A percentile compares a stretch with the other conserved stretches of the same genome.
Evolutionary conservation across 2,329 filamentous ascomycete species (phyloP).

Genomic region (Colletotrichum lini): DNA sequence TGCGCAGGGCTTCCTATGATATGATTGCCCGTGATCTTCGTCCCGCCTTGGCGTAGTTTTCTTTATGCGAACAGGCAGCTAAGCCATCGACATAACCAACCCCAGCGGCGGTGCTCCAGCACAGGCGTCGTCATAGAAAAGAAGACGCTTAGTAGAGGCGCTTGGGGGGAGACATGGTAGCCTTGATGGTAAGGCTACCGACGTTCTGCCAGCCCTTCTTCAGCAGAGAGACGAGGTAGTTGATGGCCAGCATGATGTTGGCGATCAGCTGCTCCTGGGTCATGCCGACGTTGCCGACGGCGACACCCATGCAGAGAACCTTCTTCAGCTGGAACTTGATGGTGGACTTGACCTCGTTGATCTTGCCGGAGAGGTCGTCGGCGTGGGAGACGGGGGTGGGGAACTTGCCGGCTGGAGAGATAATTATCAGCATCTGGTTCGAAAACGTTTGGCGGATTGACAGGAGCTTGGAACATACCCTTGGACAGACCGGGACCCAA

Average conservation of each 20-base stretch:
- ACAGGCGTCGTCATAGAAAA: slow-evolving; percentile 31
- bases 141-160: slow-evolving; percentile 85
- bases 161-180: slow-evolving; percentile 98
- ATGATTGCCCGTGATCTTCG: slow-evolving; percentile 27
- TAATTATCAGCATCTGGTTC: slow-evolving; percentile 47
- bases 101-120: slow-evolving; percentile 23
- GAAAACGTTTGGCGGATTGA: background rate
- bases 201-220: slow-evolving; percentile 99
- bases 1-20: slow-evolving; percentile 41
- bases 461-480: slow-evolving; percentile 69
- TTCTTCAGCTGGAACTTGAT: slow-evolving; percentile 99
- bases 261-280: slow-evolving; percentile 93
- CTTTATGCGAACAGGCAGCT: slow-evolving; percentile 16
- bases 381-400: slow-evolving; percentile 97
- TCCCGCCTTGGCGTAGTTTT: slow-evolving; percentile 1
- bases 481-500: slow-evolving; percentile 98
- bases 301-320: slow-evolving; percentile 99
- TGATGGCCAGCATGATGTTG: slow-evolving; percentile 99
- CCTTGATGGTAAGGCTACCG: slow-evolving; percentile 99
- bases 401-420: slow-evolving; percentile 91
- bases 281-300: slow-evolving; percentile 99
- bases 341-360: slow-evolving; percentile 99
- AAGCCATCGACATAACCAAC: slow-evolving; percentile 28
- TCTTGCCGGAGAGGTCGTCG: slow-evolving; percentile 94
- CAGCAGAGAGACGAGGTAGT: slow-evolving; percentile 99